phyloP scores from a whole-genome alignment of 1,284 basidiomycete species.

The Cryptococcus maquisensis region DNA sequence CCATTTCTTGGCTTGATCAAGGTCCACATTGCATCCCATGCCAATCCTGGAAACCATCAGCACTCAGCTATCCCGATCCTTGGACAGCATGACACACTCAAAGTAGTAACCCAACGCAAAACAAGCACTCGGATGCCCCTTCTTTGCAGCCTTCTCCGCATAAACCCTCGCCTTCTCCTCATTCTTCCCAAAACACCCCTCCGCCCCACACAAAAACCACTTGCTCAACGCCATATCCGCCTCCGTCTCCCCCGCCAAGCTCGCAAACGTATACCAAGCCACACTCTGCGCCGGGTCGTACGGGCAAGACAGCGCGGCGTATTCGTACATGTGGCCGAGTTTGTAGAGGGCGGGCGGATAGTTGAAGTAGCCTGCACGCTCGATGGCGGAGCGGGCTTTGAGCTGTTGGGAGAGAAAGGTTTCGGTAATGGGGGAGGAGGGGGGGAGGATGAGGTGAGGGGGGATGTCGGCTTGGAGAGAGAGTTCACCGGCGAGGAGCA shows the following conservation, averaged over 20 bases:
- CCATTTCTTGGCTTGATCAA: conserved; percentile 41
- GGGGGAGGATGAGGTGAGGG: conserved; percentile 55
- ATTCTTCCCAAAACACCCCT: conserved; percentile 79
- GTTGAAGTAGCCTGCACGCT: conserved; percentile 77
- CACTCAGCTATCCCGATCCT: not conserved
- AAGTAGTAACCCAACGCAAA: conserved; percentile 83
- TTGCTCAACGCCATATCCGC: conserved; percentile 94
- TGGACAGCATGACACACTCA: conserved; percentile 29
- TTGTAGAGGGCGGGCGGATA: conserved; percentile 91
- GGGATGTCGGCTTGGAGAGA: conserved; percentile 53
- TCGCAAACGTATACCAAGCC: conserved; percentile 82
- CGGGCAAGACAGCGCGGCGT: conserved; percentile 75
- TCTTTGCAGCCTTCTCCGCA: conserved; percentile 82
- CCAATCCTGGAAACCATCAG: conserved; percentile 23
- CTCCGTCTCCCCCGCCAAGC: conserved; percentile 78
- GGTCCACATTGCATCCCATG: conserved; percentile 33
- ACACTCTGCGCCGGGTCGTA: conserved; percentile 88
- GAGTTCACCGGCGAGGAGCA: conserved; percentile 78
- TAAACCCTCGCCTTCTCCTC: conserved; percentile 82
- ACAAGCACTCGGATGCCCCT: conserved; percentile 74
- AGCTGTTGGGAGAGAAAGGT: conserved; percentile 40
- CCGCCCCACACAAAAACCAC: conserved; percentile 88
- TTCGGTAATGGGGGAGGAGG: conserved; percentile 44
- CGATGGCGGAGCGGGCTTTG: conserved; percentile 62
- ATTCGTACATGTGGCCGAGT: conserved; percentile 85